A percentile compares a stretch with the other conserved stretches of the same genome.
phyloP scores from a whole-genome alignment of 352 stramenopile species.

The Globisporangium alternatum region DNA sequence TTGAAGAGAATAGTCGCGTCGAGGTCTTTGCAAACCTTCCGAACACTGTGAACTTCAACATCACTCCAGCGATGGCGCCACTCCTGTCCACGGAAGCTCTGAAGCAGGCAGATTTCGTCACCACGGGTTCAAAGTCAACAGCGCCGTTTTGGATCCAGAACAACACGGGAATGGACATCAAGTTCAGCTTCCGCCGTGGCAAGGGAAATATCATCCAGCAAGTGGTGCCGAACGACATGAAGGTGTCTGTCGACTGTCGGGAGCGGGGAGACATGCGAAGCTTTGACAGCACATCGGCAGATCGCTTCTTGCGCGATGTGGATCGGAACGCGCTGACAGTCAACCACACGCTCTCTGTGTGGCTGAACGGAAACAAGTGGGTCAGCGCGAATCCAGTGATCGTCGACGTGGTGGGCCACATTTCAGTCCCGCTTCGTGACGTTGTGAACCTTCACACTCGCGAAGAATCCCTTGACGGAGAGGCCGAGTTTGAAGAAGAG shows the following conservation, averaged over 20 bases:
- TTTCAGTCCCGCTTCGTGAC: slow-evolving; percentile 77
- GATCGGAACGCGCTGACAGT: slow-evolving; percentile 76
- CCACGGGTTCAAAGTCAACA: slow-evolving; percentile 80
- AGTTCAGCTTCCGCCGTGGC: slow-evolving; percentile 85
- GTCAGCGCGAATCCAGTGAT: slow-evolving; percentile 83
- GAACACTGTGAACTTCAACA: slow-evolving; percentile 86
- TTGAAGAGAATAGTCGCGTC: slow-evolving; percentile 70
- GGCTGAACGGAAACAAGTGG: slow-evolving; percentile 85
- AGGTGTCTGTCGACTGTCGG: slow-evolving; percentile 81
- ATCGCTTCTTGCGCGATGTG: slow-evolving; percentile 69
- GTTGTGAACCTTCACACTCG: slow-evolving; percentile 24
- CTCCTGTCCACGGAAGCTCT: slow-evolving; percentile 77
- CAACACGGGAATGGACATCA: slow-evolving; percentile 75
- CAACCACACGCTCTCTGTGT: slow-evolving; percentile 86
- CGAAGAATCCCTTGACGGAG: slow-evolving; percentile 22
- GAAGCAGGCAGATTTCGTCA: slow-evolving; percentile 84
- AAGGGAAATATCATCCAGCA: slow-evolving; percentile 80
- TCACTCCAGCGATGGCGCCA: slow-evolving; percentile 85
- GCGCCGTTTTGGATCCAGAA: slow-evolving; percentile 90
- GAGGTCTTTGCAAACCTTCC: slow-evolving; percentile 82
- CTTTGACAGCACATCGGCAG: slow-evolving; percentile 79
- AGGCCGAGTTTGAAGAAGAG: slow-evolving; percentile 49
- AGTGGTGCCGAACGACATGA: slow-evolving; percentile 54
- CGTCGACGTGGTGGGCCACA: slow-evolving; percentile 85
- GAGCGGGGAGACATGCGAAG: slow-evolving; percentile 85